Evolutionary conservation across 352 stramenopile genomes (phyloP).

Genomic region (Phytophthora pluvialis): DNA sequence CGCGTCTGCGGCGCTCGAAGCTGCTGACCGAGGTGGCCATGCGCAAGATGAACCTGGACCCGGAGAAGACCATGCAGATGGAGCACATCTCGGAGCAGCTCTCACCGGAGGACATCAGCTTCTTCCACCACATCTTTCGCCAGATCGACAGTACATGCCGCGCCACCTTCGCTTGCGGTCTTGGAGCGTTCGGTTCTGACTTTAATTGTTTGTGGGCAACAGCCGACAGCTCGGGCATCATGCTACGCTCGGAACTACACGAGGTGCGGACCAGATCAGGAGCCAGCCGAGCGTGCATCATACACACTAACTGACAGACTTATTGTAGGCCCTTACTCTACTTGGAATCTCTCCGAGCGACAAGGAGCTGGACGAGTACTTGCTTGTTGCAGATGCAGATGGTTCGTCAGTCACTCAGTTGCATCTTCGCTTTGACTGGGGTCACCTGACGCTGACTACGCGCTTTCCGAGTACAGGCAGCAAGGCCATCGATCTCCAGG

Average conservation of each 20-base stretch:
- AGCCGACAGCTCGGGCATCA: constrained; percentile 69
- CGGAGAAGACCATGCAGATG: constrained; percentile 66
- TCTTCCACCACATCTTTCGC: constrained; percentile 75
- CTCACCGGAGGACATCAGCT: constrained; percentile 58
- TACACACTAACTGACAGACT: neutral
- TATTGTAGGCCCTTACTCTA: constrained; percentile 49
- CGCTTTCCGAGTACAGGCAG: constrained; percentile 34
- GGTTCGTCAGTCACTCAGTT: constrained; percentile 15
- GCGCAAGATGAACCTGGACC: constrained; percentile 69
- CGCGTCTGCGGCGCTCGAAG: constrained; percentile 57
- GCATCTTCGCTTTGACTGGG: neutral
- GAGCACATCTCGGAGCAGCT: constrained; percentile 64
- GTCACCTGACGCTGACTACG: neutral
- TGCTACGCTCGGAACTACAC: constrained; percentile 69
- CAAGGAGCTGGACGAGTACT: constrained; percentile 72
- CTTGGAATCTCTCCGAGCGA: constrained; percentile 64
- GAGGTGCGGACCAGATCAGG: constrained; percentile 30
- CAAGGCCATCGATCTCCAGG: constrained; percentile 71
- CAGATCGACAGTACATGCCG: constrained; percentile 62
- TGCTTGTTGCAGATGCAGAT: constrained; percentile 67
- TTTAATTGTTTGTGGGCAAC: neutral
- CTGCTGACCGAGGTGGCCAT: constrained; percentile 66
- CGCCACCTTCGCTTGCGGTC: neutral
- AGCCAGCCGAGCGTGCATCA: neutral
- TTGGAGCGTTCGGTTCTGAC: neutral